These are phyloP conservation scores for Parmelia sp. DNA, from an alignment of 495 filamentous ascomycete species.

Conservation along the genomic window DNA sequence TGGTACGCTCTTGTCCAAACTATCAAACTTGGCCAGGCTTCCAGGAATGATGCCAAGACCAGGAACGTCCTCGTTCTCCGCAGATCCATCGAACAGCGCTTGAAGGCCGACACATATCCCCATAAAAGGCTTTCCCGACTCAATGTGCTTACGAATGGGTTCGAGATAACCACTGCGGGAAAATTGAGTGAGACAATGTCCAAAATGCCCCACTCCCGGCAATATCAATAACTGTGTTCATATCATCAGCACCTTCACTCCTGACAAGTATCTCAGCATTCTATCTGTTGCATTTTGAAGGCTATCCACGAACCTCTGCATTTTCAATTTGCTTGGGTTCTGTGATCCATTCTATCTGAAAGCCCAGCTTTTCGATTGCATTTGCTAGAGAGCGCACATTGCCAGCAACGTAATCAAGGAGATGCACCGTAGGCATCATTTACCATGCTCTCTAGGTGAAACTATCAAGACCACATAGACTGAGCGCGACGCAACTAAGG, in stretches of 20 bases:
- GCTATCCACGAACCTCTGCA: conserved; percentile 60
- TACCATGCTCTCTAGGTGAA: conserved; percentile 8
- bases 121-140: conserved; percentile 90
- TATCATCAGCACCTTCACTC: conserved; percentile 11
- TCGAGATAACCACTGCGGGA: conserved; percentile 70
- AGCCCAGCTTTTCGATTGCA: conserved; percentile 91
- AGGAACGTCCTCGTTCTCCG: conserved; percentile 61
- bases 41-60: conserved; percentile 72
- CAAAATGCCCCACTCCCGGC: conserved; percentile 94
- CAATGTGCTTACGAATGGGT: conserved; percentile 72
- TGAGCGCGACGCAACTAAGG: not conserved
- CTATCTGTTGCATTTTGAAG: conserved; percentile 3
- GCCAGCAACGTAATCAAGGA: conserved; percentile 80
- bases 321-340: conserved; percentile 73
- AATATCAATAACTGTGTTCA: conserved; percentile 57
- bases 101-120: conserved; percentile 95
- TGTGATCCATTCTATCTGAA: conserved; percentile 86
- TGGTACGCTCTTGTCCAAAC: conserved; percentile 76
- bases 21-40: conserved; percentile 67
- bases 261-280: not conserved
- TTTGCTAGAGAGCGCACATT: conserved; percentile 95
- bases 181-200: conserved; percentile 84
- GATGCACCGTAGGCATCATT: conserved; percentile 79
- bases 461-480: not conserved
- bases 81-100: conserved; percentile 77